These are phyloP conservation scores for Dendrobium catenatum DNA, from an alignment of 106 monocot genomes.

Conservation along the genomic window DNA sequence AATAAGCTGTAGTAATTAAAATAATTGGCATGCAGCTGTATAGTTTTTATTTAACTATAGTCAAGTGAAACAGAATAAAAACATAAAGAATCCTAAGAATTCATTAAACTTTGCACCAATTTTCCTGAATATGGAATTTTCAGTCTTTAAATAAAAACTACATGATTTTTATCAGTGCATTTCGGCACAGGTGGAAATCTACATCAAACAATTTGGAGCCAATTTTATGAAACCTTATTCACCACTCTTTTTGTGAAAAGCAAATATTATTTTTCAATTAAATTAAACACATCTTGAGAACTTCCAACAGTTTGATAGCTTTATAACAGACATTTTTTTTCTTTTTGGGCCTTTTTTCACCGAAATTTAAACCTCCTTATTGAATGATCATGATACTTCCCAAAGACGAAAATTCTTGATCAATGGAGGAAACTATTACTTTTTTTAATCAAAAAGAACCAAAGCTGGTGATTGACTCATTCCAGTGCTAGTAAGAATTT, in stretches of 20 bases:
- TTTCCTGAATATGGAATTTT: background rate
- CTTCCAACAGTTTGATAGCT: background rate
- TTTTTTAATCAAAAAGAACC: no score
- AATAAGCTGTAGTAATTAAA: background rate
- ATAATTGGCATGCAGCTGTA: background rate
- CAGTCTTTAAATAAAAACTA: background rate
- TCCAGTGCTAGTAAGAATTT: no score
- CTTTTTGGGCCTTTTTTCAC: background rate
- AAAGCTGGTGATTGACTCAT: no score
- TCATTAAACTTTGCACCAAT: background rate
- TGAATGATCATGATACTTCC: no score
- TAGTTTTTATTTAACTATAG: background rate
- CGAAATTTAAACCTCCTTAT: no score
- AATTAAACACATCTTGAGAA: background rate
- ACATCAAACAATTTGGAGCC: background rate
- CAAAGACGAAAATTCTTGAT: no score
- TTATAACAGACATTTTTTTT: background rate
- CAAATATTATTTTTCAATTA: background rate
- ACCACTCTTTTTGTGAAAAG: background rate
- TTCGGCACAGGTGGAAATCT: background rate
- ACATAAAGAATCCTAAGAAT: background rate
- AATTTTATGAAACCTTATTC: background rate
- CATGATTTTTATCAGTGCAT: background rate
- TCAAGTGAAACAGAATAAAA: background rate
- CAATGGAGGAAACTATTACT: no score